Evolutionary conservation across 2,329 filamentous ascomycete genomes (phyloP), one percentile per base, ranked within the genome.

Genomic region (Chaetomiaceae sp.): DNA sequence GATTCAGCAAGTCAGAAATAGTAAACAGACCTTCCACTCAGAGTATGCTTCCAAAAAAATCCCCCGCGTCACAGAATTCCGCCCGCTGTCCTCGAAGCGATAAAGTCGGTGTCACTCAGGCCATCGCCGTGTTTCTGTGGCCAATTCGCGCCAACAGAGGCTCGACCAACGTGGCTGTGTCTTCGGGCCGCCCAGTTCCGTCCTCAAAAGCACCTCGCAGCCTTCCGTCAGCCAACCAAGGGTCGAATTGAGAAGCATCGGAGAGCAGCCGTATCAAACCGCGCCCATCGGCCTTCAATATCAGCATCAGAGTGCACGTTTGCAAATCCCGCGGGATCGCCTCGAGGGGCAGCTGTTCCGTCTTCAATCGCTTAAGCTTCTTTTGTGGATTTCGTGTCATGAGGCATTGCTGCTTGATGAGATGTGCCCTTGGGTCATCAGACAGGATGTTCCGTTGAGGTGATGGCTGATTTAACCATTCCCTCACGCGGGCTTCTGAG

Each of bases 341-440:
- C 42, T 65, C 64, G 6, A 65, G 58, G 16, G 65, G 64, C 23
- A 65, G 48, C 18, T 51, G 53, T 25, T 63, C 58, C 8, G 60
- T 65, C 40, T 53, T 61, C 10, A 56, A 43, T 13, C 64, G 57
- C 37, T 55, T 58, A 18, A 48, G 52, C 32, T 54, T 59, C 44
- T 54, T 62, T 6, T 48, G 46, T 14, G 52, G 38, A 20, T 59
- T 43, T 8, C 38, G 47, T 14, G 46, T 54, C 10, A 57, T 53
- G 16, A 57, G 61, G 3, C 55, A 53, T 38, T 62, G 58, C 34
- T 59, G 60, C 37, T 44, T 53, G 25, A 63, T 61, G 36, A 63
- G 29, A n/a, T 57, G 60, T 21, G 9, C 36, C 18, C 54, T 56
- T 11, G 57, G 40, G 29, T 61, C 54, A 16, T 54, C 52, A 1